Percentiles rank a stretch among this genome's conserved stretches.
phyloP scores from a whole-genome alignment of 768 basidiomycete species.

The Grammothele lineata region DNA sequence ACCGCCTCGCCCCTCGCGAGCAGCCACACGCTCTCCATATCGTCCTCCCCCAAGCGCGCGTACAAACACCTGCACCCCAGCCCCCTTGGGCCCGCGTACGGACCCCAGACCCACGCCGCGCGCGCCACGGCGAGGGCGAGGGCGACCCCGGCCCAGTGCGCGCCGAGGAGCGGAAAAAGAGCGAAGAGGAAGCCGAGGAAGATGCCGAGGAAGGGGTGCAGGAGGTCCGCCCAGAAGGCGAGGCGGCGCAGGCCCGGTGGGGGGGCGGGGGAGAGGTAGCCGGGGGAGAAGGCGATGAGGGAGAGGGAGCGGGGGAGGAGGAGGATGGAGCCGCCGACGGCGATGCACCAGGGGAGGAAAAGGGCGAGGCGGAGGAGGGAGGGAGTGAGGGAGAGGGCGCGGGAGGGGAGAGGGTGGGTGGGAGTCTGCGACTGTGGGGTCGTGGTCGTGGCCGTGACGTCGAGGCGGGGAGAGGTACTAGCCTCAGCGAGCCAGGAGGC shows the following conservation, averaged over 20 bases:
- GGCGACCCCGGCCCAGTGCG: not conserved
- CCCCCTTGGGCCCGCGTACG: not conserved
- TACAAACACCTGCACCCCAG: slow-evolving; percentile 11
- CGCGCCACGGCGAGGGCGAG: slow-evolving; percentile 16
- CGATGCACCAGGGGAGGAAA: slow-evolving; percentile 34
- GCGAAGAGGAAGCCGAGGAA: no score
- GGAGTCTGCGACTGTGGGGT: no score
- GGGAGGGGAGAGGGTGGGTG: not conserved
- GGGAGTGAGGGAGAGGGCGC: no score
- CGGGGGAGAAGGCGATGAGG: slow-evolving; percentile 24
- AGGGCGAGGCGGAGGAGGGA: slow-evolving; percentile 4
- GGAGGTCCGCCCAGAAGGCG: slow-evolving; percentile 28
- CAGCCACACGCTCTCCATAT: slow-evolving; percentile 32
- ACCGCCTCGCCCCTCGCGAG: slow-evolving; percentile 20
- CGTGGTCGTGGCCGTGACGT: not conserved
- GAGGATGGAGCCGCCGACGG: slow-evolving; percentile 30
- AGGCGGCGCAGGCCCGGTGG: slow-evolving; percentile 33
- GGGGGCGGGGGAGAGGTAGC: slow-evolving; percentile 23
- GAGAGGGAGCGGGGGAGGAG: slow-evolving; percentile 27
- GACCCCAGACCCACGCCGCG: slow-evolving; percentile 26
- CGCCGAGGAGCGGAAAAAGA: slow-evolving; percentile 2
- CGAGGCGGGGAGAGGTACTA: not conserved
- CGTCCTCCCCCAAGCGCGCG: slow-evolving; percentile 26
- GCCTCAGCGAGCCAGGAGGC: not conserved
- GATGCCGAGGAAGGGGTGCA: no score